These are phyloP conservation scores for Colletotrichum echinochloae DNA, from an alignment of 2,329 filamentous ascomycete genomes.

Conservation along the genomic window DNA sequence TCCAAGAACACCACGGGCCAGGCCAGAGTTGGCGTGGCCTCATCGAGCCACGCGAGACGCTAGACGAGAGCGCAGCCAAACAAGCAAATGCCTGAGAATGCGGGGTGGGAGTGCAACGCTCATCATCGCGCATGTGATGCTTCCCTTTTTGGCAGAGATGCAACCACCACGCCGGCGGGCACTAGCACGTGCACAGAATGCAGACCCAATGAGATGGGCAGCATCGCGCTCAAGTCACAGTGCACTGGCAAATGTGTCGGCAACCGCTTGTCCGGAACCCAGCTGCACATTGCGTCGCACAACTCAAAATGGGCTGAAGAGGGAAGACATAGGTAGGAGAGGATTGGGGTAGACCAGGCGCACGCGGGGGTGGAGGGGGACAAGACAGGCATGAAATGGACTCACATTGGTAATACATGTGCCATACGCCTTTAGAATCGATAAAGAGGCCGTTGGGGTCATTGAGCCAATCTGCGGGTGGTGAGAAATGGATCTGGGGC, in stretches of 20 bases:
- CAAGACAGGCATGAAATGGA: background rate
- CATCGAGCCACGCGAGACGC: background rate
- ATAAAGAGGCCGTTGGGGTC: conserved; percentile 75
- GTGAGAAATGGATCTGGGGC: conserved; percentile 68
- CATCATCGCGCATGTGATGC: conserved; percentile 37
- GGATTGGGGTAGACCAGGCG: background rate
- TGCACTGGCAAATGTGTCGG: conserved; percentile 42
- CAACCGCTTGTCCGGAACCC: conserved; percentile 10
- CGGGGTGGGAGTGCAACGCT: conserved; percentile 35
- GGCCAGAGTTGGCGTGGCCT: background rate
- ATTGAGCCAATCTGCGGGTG: conserved; percentile 66
- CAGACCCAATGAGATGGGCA: conserved; percentile 38
- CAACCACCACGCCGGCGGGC: conserved; percentile 30
- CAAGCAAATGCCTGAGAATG: conserved; percentile 17
- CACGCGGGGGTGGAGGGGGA: no score
- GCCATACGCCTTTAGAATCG: conserved; percentile 68
- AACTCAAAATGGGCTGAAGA: conserved; percentile 15
- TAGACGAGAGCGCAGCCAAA: background rate
- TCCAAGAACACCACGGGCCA: background rate
- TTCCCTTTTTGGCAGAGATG: conserved; percentile 29
- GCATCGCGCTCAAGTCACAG: conserved; percentile 45
- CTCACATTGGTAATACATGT: conserved; percentile 74
- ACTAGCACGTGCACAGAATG: conserved; percentile 40
- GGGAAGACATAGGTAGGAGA: background rate
- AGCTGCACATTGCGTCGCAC: conserved; percentile 24